Evolutionary conservation across 345 rosid genomes (phyloP).

Genomic region (Abelmoschus esculentus): DNA sequence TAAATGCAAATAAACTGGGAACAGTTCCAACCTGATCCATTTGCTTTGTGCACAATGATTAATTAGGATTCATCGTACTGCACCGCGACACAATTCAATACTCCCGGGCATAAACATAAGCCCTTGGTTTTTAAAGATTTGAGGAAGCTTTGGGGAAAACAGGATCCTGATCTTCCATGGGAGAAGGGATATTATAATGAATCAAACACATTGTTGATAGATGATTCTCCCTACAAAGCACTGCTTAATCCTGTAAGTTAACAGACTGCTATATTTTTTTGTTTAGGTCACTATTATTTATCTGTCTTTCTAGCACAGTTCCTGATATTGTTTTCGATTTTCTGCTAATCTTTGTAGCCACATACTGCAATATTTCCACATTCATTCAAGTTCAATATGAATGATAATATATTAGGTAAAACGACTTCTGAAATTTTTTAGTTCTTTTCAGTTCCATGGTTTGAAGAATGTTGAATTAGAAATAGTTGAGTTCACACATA

Average conservation of each 20-base stretch:
- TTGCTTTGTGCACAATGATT: not conserved
- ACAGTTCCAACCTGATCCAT: slow-evolving; percentile 6
- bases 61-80: slow-evolving; percentile 67
- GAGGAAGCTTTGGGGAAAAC: slow-evolving; percentile 60
- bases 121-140: slow-evolving; percentile 67
- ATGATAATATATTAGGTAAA: slow-evolving; percentile 65
- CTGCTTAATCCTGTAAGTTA: slow-evolving; percentile 87
- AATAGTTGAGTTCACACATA: not conserved
- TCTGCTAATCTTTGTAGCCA: slow-evolving; percentile 31
- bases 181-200: slow-evolving; percentile 51
- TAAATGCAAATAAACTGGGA: not conserved
- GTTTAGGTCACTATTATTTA: not conserved
- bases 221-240: slow-evolving; percentile 91
- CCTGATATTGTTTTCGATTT: slow-evolving; percentile 4
- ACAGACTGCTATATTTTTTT: not conserved
- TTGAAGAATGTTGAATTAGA: not conserved
- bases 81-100: slow-evolving; percentile 36
- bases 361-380: slow-evolving; percentile 71
- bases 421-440: not conserved
- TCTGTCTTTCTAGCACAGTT: not conserved
- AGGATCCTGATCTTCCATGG: slow-evolving; percentile 60
- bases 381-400: slow-evolving; percentile 40
- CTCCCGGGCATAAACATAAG: slow-evolving; percentile 68
- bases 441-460: not conserved
- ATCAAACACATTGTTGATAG: slow-evolving; percentile 71